These are phyloP conservation scores for Elaeis oleifera DNA, from an alignment of 202 grass and related monocot genomes.

Conservation along the genomic window DNA sequence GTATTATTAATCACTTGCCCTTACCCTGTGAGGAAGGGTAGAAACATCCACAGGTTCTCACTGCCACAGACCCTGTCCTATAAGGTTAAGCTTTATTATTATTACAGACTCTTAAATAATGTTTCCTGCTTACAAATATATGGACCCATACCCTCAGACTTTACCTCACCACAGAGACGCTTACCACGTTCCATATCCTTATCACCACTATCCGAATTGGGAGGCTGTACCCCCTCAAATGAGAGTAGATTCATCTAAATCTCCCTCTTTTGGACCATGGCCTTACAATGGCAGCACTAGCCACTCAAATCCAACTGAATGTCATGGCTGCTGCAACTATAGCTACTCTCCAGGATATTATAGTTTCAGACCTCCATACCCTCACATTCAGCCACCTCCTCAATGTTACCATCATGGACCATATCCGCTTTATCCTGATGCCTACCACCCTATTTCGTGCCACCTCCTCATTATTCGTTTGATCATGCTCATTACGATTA, in stretches of 20 bases:
- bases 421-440: constrained; percentile 23
- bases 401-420: constrained; percentile 35
- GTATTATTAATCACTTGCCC: no score
- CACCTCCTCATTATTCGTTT: constrained; percentile 17
- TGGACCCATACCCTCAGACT: constrained; percentile 44
- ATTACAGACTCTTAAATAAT: constrained; percentile 17
- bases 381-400: constrained; percentile 37
- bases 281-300: constrained; percentile 22
- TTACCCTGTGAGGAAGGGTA: no score
- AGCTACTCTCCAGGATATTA: constrained; percentile 47
- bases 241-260: constrained; percentile 24
- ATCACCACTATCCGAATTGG: constrained; percentile 33
- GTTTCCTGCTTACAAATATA: constrained; percentile 45
- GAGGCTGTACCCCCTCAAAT: constrained; percentile 18
- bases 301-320: constrained; percentile 24
- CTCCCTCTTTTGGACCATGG: constrained; percentile 32
- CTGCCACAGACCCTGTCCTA: background rate
- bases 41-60: no score
- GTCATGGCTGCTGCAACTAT: constrained; percentile 29
- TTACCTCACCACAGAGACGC: constrained; percentile 38
- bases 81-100: background rate
- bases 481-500: constrained; percentile 40
- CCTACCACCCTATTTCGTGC: constrained; percentile 34
- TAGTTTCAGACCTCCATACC: constrained; percentile 36
- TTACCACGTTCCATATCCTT: constrained; percentile 23